Evolutionary conservation across 225 moss, liverwort and hornwort species (phyloP).

Genomic region (Physcomitrium patens): DNA sequence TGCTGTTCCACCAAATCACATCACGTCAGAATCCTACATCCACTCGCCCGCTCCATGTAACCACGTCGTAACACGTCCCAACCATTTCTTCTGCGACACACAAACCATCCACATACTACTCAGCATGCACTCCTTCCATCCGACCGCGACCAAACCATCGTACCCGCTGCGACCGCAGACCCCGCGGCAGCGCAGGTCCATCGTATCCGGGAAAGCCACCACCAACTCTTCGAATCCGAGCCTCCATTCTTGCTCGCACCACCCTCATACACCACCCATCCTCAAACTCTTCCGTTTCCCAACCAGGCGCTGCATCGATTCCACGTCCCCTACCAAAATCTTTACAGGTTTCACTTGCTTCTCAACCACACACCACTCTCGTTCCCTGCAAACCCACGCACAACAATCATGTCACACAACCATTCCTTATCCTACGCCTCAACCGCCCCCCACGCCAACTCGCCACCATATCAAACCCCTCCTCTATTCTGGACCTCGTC

Average conservation of each 20-base stretch:
- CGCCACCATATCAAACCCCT: no score
- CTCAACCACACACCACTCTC: background rate
- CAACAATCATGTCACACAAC: no score
- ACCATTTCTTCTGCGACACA: background rate
- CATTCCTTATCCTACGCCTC: no score
- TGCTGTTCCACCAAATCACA: conserved; percentile 13
- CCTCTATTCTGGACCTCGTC: no score
- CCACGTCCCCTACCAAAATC: conserved; percentile 23
- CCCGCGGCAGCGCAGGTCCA: conserved; percentile 95
- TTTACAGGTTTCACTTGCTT: conserved; percentile 10
- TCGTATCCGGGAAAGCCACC: conserved; percentile 97
- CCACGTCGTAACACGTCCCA: background rate
- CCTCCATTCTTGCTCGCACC: conserved; percentile 91
- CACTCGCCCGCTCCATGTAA: background rate
- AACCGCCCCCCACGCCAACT: no score
- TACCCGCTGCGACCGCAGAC: conserved; percentile 96
- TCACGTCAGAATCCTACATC: conserved; percentile 3
- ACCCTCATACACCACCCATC: conserved; percentile 55
- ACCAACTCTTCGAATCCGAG: conserved; percentile 93
- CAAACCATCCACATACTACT: background rate
- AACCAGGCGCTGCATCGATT: background rate
- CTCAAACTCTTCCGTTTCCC: conserved; percentile 34
- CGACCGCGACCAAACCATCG: conserved; percentile 23
- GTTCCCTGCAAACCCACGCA: no score
- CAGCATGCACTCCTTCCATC: background rate